Evolutionary conservation across 345 rosid genomes (phyloP).

Genomic region (Stellera chamaejasme): DNA sequence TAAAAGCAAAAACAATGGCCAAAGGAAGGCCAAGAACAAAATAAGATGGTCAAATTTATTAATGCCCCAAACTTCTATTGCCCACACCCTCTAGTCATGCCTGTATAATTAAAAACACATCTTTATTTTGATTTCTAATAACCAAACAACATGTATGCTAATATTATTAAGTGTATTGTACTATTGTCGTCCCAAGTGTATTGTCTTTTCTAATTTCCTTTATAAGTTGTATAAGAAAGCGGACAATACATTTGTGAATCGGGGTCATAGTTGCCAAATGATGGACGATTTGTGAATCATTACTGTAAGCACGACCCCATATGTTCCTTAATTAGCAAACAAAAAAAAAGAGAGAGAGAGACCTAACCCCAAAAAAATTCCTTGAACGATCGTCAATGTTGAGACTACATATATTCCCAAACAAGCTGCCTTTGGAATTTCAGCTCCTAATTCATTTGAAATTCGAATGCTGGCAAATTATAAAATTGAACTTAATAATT

Average conservation of each 20-base stretch:
- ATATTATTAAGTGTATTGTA: no score
- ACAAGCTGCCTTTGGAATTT: constrained; percentile 18
- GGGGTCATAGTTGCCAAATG: constrained; percentile 28
- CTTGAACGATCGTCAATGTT: constrained; percentile 13
- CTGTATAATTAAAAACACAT: constrained; percentile 7
- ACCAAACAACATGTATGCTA: no score
- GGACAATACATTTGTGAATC: constrained; percentile 1
- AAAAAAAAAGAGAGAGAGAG: no score
- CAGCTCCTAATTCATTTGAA: constrained; percentile 27
- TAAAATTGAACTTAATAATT: no score
- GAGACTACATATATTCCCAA: constrained; percentile 11
- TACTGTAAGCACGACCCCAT: constrained; percentile 12
- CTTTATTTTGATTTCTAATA: no score
- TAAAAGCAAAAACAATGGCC: constrained; percentile 36
- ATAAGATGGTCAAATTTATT: constrained; percentile 49
- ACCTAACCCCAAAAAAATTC: not conserved
- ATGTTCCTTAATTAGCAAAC: constrained; percentile 3
- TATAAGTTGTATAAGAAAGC: no score
- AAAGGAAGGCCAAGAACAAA: constrained; percentile 42
- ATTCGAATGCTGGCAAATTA: constrained; percentile 16
- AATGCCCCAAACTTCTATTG: constrained; percentile 55
- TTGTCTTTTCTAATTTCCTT: no score
- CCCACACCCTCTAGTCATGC: constrained; percentile 55
- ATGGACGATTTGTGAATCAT: constrained; percentile 24
- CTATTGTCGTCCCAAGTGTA: no score